A percentile compares a stretch with the other conserved stretches of the same genome.
Evolutionary conservation across 371 early-diverging fungal genomes (phyloP).

Genomic region (Mortierella polycephala): DNA sequence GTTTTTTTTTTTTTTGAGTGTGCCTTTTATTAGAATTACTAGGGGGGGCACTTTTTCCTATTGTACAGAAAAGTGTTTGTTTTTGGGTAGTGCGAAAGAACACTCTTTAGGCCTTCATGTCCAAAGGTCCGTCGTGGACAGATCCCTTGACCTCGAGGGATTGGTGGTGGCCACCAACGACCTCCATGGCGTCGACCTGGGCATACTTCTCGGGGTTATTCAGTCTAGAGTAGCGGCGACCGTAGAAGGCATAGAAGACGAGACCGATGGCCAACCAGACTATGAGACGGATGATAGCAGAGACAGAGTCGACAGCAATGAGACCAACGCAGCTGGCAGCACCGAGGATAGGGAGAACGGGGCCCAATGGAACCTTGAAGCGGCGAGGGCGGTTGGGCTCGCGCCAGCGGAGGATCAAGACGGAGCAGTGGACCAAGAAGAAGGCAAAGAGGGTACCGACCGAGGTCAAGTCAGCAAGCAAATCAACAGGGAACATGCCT

Average conservation of each 20-base stretch:
- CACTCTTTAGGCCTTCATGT: slow-evolving; percentile 4
- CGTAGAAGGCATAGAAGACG: slow-evolving; percentile 32
- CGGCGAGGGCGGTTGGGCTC: slow-evolving; percentile 78
- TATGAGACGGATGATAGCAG: slow-evolving; percentile 43
- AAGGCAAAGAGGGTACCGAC: slow-evolving; percentile 90
- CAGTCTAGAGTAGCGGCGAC: slow-evolving; percentile 20
- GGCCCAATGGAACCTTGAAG: slow-evolving; percentile 82
- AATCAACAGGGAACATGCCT: slow-evolving; percentile 83
- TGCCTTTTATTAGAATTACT: not conserved
- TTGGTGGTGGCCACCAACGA: slow-evolving; percentile 19
- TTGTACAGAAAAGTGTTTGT: not conserved
- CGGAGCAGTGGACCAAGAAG: slow-evolving; percentile 82
- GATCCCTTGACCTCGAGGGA: slow-evolving; percentile 18
- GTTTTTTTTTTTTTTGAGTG: not conserved
- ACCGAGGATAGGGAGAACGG: slow-evolving; percentile 34
- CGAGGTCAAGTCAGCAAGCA: slow-evolving; percentile 87
- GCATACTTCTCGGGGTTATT: slow-evolving; percentile 55
- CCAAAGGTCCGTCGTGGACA: not conserved
- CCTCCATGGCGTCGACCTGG: slow-evolving; percentile 6
- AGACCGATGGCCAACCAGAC: slow-evolving; percentile 46
- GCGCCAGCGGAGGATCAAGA: slow-evolving; percentile 77
- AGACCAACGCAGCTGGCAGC: slow-evolving; percentile 32
- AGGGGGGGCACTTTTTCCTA: not conserved
- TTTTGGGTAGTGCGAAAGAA: not conserved
- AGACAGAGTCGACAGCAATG: slow-evolving; percentile 36